Base-by-base conservation (phyloP, 495 filamentous ascomycete species). In the Letharia columbiana region DNA sequence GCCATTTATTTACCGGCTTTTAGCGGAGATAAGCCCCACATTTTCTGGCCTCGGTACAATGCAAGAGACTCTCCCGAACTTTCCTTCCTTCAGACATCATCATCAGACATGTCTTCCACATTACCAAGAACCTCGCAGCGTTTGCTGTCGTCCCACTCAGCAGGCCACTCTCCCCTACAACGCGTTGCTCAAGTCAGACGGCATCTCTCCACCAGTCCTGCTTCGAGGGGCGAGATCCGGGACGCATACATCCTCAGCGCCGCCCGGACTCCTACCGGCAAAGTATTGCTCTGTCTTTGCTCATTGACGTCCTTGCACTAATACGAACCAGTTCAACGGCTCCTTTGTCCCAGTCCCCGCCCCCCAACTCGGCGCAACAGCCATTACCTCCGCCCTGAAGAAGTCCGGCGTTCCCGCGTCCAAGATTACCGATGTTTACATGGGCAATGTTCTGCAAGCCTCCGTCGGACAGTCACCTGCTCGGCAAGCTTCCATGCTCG, bases 401-500 rank as follows among this genome's bases (percentile, higher is more conserved):
- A 95, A 93, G 71, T 94, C 91, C 31, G 84, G 84, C 50, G 79
- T 97, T 33, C 91, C 93, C 8, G 72, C 84, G 28, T 83, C 86
- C 39, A 86, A 87, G 72, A 89, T 97, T 70, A 88, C 86, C 41
- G 88, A 94, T 82, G 88, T 96, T 4, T 97, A 97, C 78, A 96
- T 97, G 89, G 94, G 94, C 72, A 93, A 97, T 77, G 94, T 97
- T n/a, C 82, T 97, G 28, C 87, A 91, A 75, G 93, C 83, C 20
- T 81, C 82, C 54, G 81, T 91, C 23, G 94, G 94, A 42, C 94
- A 98, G 75, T 84, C 94, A 4, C 94, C 94, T 2, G 92, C 94
- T 28, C 87, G 94, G 41, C 94, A 98, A 78, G 94, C 93, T 35
- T 81, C 84, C 60, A 89, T 97, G 60, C 90, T 91, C 71, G 89